These are phyloP conservation scores for Globisporangium sylvaticum DNA, from an alignment of 352 stramenopile genomes.

Conservation along the genomic window DNA sequence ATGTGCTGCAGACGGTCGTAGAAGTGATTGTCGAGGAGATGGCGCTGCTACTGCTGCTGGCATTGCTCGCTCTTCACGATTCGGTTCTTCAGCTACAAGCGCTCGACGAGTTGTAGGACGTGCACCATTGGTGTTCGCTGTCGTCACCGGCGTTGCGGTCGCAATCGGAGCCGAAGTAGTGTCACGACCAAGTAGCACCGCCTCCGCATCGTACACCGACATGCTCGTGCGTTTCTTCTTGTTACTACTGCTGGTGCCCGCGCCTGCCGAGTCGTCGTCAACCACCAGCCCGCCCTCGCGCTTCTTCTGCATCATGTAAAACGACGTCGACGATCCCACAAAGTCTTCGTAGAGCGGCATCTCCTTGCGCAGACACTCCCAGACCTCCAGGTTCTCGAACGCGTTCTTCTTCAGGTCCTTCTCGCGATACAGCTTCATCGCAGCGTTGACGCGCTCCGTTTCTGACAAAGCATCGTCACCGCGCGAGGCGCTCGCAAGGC, in stretches of 20 bases:
- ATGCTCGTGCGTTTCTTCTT: slow-evolving; percentile 4
- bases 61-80: background rate
- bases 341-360: slow-evolving; percentile 15
- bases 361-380: slow-evolving; percentile 12
- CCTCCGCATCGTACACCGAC: slow-evolving; percentile 7
- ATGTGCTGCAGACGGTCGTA: background rate
- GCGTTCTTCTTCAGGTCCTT: slow-evolving; percentile 4
- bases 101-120: background rate
- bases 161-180: background rate
- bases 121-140: background rate
- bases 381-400: slow-evolving; percentile 13
- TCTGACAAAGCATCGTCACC: background rate
- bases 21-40: background rate
- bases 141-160: background rate
- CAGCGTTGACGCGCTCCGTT: background rate
- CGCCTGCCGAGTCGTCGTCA: background rate
- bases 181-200: background rate
- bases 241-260: background rate
- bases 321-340: slow-evolving; percentile 4
- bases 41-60: background rate
- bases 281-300: background rate
- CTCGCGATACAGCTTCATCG: slow-evolving; percentile 8
- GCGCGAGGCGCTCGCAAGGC: background rate
- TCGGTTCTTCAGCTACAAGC: background rate
- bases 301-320: slow-evolving; percentile 13